A percentile compares a stretch with the other conserved stretches of the same genome.
These are phyloP conservation scores for Sporothrix brasiliensis DNA, from an alignment of 2,329 filamentous ascomycete genomes.

Conservation along the genomic window DNA sequence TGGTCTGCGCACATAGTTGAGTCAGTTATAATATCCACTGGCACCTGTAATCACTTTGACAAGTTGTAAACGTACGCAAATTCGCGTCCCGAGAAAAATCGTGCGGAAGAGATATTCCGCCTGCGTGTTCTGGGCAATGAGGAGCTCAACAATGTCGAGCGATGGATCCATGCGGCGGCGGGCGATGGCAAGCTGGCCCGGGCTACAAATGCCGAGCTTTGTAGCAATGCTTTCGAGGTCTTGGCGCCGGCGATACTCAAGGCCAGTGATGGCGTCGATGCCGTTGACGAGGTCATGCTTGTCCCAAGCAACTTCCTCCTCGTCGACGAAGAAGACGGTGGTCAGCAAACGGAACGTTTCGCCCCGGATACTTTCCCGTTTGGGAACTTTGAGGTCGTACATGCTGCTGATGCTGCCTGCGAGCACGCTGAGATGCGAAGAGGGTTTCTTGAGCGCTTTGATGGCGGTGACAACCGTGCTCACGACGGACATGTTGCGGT, in stretches of 20 bases:
- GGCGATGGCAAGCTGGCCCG: slow-evolving; percentile 28
- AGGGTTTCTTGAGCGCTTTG: slow-evolving; percentile 29
- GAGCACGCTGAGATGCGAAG: slow-evolving; percentile 23
- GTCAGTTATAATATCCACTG: neutral
- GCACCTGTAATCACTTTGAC: neutral
- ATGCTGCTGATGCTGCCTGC: neutral
- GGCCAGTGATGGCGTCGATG: slow-evolving; percentile 32
- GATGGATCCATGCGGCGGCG: slow-evolving; percentile 26
- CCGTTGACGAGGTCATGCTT: slow-evolving; percentile 27
- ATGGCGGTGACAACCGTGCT: slow-evolving; percentile 32
- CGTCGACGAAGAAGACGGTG: slow-evolving; percentile 27
- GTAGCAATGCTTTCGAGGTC: slow-evolving; percentile 31
- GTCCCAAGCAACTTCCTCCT: slow-evolving; percentile 32
- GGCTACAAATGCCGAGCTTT: slow-evolving; percentile 25
- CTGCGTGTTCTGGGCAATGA: slow-evolving; percentile 30
- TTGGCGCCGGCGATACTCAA: slow-evolving; percentile 33
- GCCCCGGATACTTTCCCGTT: neutral
- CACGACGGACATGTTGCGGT: slow-evolving; percentile 31
- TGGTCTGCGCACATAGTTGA: slow-evolving; percentile 21
- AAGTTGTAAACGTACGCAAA: slow-evolving; percentile 33
- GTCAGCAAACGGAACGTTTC: slow-evolving; percentile 24
- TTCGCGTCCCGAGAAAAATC: slow-evolving; percentile 33
- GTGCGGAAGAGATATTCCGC: slow-evolving; percentile 33
- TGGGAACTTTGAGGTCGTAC: slow-evolving; percentile 21
- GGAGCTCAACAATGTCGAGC: slow-evolving; percentile 27